These are phyloP conservation scores for Capronia coronata DNA, from an alignment of 2,329 filamentous ascomycete species.

Conservation along the genomic window DNA sequence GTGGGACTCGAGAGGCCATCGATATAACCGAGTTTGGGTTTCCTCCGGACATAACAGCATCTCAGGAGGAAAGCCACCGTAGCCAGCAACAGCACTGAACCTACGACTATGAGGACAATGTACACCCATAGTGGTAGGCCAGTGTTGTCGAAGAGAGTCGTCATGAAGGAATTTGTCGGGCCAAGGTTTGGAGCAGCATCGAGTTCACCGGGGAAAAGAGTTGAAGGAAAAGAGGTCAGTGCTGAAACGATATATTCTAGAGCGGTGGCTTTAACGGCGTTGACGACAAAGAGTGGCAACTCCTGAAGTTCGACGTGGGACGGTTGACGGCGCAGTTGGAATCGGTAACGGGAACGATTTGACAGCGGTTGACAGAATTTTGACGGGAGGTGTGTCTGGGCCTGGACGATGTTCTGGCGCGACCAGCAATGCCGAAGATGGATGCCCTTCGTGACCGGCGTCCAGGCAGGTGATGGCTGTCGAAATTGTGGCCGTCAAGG, in stretches of 20 bases:
- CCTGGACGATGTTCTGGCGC: background rate
- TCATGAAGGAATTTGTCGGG: conserved; percentile 21
- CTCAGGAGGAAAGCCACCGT: conserved; percentile 13
- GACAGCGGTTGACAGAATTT: background rate
- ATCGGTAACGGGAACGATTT: background rate
- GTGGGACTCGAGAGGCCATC: conserved; percentile 23
- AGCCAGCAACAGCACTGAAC: conserved; percentile 22
- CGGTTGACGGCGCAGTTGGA: background rate
- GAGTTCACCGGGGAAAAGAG: conserved; percentile 2
- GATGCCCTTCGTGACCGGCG: background rate
- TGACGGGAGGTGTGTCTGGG: background rate
- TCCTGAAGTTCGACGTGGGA: background rate
- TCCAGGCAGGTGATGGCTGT: too few species aligned
- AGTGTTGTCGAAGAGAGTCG: conserved; percentile 24
- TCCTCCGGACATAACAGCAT: conserved; percentile 19
- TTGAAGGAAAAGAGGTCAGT: background rate
- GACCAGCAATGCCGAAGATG: background rate
- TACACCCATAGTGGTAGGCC: conserved; percentile 26
- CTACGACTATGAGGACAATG: conserved; percentile 26
- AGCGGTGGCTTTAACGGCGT: background rate
- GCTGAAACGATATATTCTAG: background rate
- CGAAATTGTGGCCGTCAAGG: background rate
- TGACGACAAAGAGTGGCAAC: background rate
- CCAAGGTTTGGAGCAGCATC: conserved; percentile 11
- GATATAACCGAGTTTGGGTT: conserved; percentile 9